Conservation (phyloP, 2,329 filamentous ascomycete species). For the Furcasterigmium sp. region DNA sequence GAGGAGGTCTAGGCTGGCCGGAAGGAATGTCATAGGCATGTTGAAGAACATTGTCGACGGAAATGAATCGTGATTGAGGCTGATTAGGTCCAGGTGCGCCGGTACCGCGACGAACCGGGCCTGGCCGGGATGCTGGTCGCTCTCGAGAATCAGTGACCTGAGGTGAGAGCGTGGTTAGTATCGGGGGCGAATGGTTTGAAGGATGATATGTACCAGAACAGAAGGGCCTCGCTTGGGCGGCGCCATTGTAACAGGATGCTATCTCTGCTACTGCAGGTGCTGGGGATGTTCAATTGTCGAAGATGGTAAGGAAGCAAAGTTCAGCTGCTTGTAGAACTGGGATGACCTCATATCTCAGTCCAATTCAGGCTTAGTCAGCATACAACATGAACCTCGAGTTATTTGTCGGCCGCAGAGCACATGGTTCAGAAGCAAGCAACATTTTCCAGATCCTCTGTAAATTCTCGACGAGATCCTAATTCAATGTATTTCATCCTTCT, state of each 20-base stretch:
- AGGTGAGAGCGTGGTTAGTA: slow-evolving; percentile 10
- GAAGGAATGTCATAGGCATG: slow-evolving; percentile 94
- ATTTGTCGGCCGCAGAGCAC: too few species aligned
- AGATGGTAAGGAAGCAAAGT: too few species aligned
- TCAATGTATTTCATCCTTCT: too few species aligned
- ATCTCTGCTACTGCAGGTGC: too few species aligned
- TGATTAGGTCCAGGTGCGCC: slow-evolving; percentile 21
- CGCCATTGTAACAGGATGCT: slow-evolving; percentile 25
- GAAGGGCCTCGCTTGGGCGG: slow-evolving; percentile 53
- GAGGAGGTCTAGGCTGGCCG: slow-evolving; percentile 76
- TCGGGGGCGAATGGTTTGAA: slow-evolving; percentile 5
- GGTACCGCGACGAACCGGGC: slow-evolving; percentile 26
- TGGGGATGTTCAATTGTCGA: too few species aligned
- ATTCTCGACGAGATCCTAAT: too few species aligned
- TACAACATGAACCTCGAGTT: too few species aligned
- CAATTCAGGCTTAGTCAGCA: too few species aligned
- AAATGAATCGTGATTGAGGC: slow-evolving; percentile 67
- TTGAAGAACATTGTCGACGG: slow-evolving; percentile 91
- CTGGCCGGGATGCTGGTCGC: slow-evolving; percentile 23
- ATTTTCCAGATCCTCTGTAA: too few species aligned
- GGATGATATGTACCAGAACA: slow-evolving; percentile 45
- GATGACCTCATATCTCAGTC: too few species aligned
- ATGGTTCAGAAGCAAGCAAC: too few species aligned
- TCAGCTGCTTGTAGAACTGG: too few species aligned
- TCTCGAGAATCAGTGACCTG: slow-evolving; percentile 33